phyloP scores from a whole-genome alignment of 2,329 filamentous ascomycete species.

The Ophiosphaerella herpotricha region DNA sequence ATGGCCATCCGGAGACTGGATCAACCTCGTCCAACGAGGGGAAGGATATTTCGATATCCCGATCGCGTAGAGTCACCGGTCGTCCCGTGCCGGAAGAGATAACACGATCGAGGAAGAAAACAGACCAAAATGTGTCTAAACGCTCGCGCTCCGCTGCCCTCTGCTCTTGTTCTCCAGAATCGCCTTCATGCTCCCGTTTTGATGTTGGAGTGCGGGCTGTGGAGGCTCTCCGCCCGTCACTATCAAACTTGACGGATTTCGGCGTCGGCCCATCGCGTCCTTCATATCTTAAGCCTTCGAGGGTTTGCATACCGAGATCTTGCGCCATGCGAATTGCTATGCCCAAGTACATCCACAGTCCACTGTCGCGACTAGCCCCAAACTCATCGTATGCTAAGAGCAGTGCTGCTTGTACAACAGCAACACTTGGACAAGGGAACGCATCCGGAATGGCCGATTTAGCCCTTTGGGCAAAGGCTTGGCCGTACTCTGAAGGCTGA shows the following conservation, averaged over 20 bases:
- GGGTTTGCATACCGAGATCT: slow-evolving; percentile 79
- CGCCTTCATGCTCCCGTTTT: slow-evolving; percentile 49
- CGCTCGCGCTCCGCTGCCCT: slow-evolving; percentile 77
- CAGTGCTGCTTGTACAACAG: slow-evolving; percentile 81
- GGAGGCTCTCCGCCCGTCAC: slow-evolving; percentile 14
- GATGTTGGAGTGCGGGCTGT: slow-evolving; percentile 44
- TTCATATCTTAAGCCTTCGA: slow-evolving; percentile 70
- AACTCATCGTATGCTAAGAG: slow-evolving; percentile 89
- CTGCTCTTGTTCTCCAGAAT: slow-evolving; percentile 55
- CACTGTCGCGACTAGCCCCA: slow-evolving; percentile 84
- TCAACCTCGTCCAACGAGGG: slow-evolving; percentile 59
- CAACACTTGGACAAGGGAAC: slow-evolving; percentile 80
- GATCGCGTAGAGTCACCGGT: slow-evolving; percentile 80
- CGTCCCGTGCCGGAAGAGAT: slow-evolving; percentile 87
- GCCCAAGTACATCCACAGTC: slow-evolving; percentile 91
- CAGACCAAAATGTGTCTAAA: slow-evolving; percentile 86
- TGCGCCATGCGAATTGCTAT: slow-evolving; percentile 83
- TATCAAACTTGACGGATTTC: slow-evolving; percentile 55
- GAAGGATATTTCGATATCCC: slow-evolving; percentile 81
- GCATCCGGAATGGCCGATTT: slow-evolving; percentile 83
- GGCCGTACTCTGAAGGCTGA: slow-evolving; percentile 69
- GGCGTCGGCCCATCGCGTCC: slow-evolving; percentile 61
- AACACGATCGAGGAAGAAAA: slow-evolving; percentile 84
- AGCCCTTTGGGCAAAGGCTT: slow-evolving; percentile 78
- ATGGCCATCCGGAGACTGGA: slow-evolving; percentile 68